Evolutionary conservation across 2,329 filamentous ascomycete genomes (phyloP).

Genomic region (Dothiorella sarmentorum): DNA sequence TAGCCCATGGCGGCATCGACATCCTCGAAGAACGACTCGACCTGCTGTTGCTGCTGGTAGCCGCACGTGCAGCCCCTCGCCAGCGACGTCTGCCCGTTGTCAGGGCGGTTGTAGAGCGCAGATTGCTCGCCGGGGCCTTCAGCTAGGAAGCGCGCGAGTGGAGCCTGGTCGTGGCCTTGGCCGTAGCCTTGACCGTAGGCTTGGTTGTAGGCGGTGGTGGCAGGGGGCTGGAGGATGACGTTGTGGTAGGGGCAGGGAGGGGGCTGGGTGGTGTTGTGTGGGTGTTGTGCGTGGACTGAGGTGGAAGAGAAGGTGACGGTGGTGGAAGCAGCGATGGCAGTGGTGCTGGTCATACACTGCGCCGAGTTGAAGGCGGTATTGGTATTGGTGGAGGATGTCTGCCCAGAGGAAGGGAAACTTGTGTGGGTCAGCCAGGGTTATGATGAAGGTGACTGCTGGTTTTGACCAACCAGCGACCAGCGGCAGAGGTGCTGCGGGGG

Average conservation of each 20-base stretch:
- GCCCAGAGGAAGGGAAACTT: no score
- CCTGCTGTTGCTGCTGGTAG: no score
- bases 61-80: conserved; percentile 23
- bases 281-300: not conserved
- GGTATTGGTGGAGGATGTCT: no score
- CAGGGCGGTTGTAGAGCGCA: conserved; percentile 23
- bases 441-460: no score
- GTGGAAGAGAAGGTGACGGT: not conserved
- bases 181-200: not conserved
- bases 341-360: not conserved
- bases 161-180: not conserved
- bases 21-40: not conserved
- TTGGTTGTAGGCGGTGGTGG: not conserved
- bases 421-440: no score
- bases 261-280: not conserved
- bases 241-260: conserved; percentile 20
- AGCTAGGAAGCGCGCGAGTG: conserved; percentile 26
- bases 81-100: conserved; percentile 24
- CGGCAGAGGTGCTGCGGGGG: no score
- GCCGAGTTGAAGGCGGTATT: no score
- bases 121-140: conserved; percentile 25
- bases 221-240: conserved; percentile 4
- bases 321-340: not conserved
- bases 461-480: no score
- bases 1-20: not conserved